These are phyloP conservation scores for Novakomyces olei DNA, from an alignment of 805 yeast species.

Conservation along the genomic window DNA sequence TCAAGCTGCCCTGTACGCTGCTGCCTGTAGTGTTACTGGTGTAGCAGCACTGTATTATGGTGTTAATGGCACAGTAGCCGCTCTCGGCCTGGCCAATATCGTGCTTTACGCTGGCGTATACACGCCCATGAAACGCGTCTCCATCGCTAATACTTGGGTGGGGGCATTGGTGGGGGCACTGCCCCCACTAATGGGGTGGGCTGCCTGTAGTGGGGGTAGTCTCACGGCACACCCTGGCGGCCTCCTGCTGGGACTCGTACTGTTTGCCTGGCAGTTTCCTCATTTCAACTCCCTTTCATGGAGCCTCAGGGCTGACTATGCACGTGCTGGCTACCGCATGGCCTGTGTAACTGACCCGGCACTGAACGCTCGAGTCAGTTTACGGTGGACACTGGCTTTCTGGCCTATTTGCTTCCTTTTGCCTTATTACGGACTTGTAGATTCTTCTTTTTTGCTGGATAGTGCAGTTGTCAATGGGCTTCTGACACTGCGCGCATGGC, in stretches of 20 bases:
- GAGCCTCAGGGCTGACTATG: conserved; percentile 68
- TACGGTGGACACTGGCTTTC: conserved; percentile 78
- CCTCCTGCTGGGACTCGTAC: conserved; percentile 74
- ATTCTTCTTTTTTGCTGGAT: conserved; percentile 58
- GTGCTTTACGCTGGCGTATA: conserved; percentile 72
- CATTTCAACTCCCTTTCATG: conserved; percentile 87
- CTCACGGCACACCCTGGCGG: conserved; percentile 54
- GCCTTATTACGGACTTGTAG: conserved; percentile 59
- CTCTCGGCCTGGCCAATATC: conserved; percentile 60
- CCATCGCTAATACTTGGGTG: conserved; percentile 87
- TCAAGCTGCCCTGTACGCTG: conserved; percentile 70
- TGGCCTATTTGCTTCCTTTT: conserved; percentile 79
- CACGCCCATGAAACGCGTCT: conserved; percentile 68
- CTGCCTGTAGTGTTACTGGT: conserved; percentile 48
- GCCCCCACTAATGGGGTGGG: conserved; percentile 99
- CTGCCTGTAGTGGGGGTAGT: conserved; percentile 47
- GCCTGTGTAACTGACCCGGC: conserved; percentile 81
- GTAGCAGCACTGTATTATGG: conserved; percentile 47
- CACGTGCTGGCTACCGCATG: conserved; percentile 92
- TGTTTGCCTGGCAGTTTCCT: conserved; percentile 97
- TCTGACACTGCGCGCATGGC: conserved; percentile 57
- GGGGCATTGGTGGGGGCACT: conserved; percentile 98
- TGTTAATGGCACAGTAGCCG: conserved; percentile 67
- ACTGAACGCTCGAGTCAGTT: conserved; percentile 78
- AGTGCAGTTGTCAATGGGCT: conserved; percentile 66